phyloP scores from a whole-genome alignment of 2,329 filamentous ascomycete genomes.

The Pseudodiploospora longispora region DNA sequence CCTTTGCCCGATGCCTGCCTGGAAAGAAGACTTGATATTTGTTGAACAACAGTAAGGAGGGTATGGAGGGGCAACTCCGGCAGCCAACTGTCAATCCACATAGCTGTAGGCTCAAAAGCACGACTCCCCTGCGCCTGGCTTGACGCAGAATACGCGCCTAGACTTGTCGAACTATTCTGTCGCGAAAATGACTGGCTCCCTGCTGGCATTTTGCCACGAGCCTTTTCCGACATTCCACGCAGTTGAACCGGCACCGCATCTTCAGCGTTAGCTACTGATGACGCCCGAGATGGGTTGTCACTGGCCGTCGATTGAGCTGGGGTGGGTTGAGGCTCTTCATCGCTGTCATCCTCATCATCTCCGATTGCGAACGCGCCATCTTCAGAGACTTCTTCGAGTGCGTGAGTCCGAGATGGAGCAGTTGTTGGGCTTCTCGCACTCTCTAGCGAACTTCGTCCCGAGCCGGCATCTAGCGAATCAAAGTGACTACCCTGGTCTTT shows the following conservation, averaged over 20 bases:
- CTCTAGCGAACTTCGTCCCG: slow-evolving; percentile 56
- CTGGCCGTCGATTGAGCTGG: slow-evolving; percentile 57
- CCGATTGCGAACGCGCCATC: slow-evolving; percentile 82
- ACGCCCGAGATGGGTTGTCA: slow-evolving; percentile 54
- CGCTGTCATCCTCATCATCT: slow-evolving; percentile 67
- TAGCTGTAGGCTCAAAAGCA: slow-evolving; percentile 67
- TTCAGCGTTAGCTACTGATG: slow-evolving; percentile 61
- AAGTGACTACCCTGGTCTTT: slow-evolving; percentile 52
- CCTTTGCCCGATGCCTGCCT: slow-evolving; percentile 38
- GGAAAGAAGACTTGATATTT: slow-evolving; percentile 51
- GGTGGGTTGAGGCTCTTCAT: slow-evolving; percentile 47
- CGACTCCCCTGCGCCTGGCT: slow-evolving; percentile 46
- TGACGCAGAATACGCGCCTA: slow-evolving; percentile 56
- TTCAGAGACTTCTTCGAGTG: slow-evolving; percentile 39
- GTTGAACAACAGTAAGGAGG: slow-evolving; percentile 66
- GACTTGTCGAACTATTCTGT: slow-evolving; percentile 80
- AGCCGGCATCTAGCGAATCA: slow-evolving; percentile 41
- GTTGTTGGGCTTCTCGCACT: slow-evolving; percentile 54
- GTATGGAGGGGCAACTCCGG: slow-evolving; percentile 84
- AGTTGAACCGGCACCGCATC: slow-evolving; percentile 77
- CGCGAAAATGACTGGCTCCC: slow-evolving; percentile 75
- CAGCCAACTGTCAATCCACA: slow-evolving; percentile 94
- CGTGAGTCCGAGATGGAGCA: slow-evolving; percentile 15
- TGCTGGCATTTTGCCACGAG: slow-evolving; percentile 88
- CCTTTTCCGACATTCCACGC: slow-evolving; percentile 94